These are phyloP conservation scores for Hypoxylon sp. DNA, from an alignment of 2,329 filamentous ascomycete species.

Conservation along the genomic window DNA sequence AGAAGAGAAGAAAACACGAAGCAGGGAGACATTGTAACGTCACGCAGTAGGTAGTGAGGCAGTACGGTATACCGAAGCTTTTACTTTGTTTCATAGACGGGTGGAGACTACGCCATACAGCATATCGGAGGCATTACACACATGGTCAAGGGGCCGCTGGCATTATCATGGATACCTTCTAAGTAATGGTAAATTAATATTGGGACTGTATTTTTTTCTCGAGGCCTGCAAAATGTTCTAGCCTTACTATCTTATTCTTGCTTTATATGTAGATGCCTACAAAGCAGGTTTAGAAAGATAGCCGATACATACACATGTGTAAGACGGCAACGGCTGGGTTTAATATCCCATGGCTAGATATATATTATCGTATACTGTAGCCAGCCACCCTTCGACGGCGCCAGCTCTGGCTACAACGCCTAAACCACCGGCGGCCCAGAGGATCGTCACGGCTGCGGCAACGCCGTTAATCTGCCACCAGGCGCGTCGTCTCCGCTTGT, in stretches of 20 bases:
- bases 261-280: neutral
- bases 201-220: neutral
- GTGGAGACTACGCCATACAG: too few species aligned
- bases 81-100: too few species aligned
- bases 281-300: too few species aligned
- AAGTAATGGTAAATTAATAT: neutral
- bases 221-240: too few species aligned
- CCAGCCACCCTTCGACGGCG: constrained; percentile 77
- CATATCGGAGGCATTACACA: too few species aligned
- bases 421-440: constrained; percentile 86
- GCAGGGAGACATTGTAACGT: neutral
- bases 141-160: too few species aligned
- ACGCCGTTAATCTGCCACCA: constrained; percentile 77
- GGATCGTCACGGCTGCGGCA: constrained; percentile 61
- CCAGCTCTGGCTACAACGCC: constrained; percentile 80
- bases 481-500: constrained; percentile 65
- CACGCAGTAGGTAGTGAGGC: neutral
- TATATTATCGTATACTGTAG: constrained; percentile 78
- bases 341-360: constrained; percentile 47
- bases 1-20: neutral
- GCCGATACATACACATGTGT: constrained; percentile 20
- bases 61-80: too few species aligned
- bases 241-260: too few species aligned
- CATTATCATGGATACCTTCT: too few species aligned
- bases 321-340: neutral